These are phyloP conservation scores for Lentinula lateritia DNA, from an alignment of 768 basidiomycete species.

Conservation along the genomic window DNA sequence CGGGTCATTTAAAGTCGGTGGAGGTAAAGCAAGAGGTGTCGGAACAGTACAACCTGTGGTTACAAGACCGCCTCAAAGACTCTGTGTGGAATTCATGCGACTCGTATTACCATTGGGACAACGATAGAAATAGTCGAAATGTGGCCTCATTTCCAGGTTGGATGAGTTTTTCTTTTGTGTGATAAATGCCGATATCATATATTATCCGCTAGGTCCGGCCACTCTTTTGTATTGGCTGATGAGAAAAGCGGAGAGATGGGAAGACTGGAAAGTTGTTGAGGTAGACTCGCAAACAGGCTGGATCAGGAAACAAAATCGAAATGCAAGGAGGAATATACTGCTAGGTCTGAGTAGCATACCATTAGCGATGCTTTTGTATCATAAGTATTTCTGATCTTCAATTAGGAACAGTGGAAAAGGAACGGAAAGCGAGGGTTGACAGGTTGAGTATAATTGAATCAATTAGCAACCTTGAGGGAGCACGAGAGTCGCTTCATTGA, in stretches of 20 bases:
- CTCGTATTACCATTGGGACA: conserved; percentile 45
- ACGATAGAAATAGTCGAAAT: conserved; percentile 23
- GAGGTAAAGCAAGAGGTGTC: conserved; percentile 42
- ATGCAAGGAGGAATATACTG: not conserved
- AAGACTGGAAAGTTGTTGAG: conserved; percentile 8
- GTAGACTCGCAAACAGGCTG: not conserved
- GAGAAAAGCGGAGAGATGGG: conserved; percentile 2
- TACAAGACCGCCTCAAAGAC: conserved; percentile 39
- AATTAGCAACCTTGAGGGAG: no score
- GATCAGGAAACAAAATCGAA: not conserved
- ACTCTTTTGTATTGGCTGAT: conserved; percentile 43
- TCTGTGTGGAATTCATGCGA: conserved; percentile 51
- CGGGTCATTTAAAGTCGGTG: conserved; percentile 42
- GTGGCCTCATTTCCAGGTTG: conserved; percentile 52
- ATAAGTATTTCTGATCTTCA: not conserved
- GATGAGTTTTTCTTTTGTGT: not conserved
- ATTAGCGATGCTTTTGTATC: not conserved
- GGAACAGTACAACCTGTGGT: conserved; percentile 44
- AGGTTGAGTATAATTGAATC: no score
- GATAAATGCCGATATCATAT: not conserved
- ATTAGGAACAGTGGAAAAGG: not conserved
- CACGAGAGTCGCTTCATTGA: no score
- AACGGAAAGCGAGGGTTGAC: no score
- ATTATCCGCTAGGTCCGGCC: not conserved
- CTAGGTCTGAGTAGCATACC: not conserved